These are phyloP conservation scores for Epichloe bromicola DNA, from an alignment of 2,329 filamentous ascomycete genomes.

Conservation along the genomic window DNA sequence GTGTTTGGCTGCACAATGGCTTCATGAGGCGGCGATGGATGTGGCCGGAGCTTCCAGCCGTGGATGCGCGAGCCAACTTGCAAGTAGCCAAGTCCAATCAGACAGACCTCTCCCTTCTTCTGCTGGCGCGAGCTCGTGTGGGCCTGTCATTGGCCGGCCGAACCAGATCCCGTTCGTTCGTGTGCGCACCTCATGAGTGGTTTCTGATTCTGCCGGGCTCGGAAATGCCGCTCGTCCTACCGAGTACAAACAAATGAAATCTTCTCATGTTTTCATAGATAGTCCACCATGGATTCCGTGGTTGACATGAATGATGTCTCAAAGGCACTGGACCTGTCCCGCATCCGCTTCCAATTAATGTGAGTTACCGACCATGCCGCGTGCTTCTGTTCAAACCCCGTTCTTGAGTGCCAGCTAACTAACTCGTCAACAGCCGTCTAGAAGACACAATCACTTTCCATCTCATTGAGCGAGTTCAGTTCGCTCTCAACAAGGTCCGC, in stretches of 20 bases:
- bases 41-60: background rate
- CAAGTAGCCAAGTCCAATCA: background rate
- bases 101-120: background rate
- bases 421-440: conserved; percentile 51
- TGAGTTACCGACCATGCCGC: conserved; percentile 27
- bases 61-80: background rate
- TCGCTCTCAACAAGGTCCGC: conserved; percentile 60
- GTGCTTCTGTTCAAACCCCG: background rate
- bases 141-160: background rate
- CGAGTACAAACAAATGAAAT: background rate
- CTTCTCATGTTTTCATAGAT: too few species aligned
- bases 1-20: conserved; percentile 2
- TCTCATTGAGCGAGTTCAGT: conserved; percentile 95
- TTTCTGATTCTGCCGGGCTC: background rate
- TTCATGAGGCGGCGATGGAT: conserved; percentile 5
- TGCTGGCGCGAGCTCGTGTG: background rate
- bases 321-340: conserved; percentile 75
- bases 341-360: conserved; percentile 93
- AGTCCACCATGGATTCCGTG: conserved; percentile 65
- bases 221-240: background rate
- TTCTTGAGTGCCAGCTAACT: background rate
- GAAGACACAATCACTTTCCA: conserved; percentile 98
- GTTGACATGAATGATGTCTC: conserved; percentile 78
- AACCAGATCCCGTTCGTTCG: too few species aligned
- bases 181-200: too few species aligned